Evolutionary conservation across 148 eudicot genomes (phyloP).

Genomic region (Salicornia ramosissima): DNA sequence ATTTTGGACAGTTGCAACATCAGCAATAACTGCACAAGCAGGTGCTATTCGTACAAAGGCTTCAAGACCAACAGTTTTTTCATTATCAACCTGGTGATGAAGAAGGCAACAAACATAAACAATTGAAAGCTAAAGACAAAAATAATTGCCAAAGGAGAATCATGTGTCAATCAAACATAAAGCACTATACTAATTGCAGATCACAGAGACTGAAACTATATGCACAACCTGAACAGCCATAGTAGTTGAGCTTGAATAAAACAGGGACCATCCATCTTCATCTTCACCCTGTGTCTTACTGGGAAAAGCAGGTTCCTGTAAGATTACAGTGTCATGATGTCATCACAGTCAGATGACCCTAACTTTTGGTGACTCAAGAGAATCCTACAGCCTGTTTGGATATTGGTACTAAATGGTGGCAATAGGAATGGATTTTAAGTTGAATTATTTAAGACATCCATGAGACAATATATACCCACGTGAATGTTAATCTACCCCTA

Average conservation of each 20-base stretch:
- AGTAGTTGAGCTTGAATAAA: slow-evolving; percentile 63
- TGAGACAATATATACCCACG: no score
- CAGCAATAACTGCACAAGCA: slow-evolving; percentile 65
- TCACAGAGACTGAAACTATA: background rate
- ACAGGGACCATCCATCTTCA: slow-evolving; percentile 71
- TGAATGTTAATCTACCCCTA: no score
- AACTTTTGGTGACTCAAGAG: background rate
- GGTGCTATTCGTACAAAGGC: slow-evolving; percentile 83
- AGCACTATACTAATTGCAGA: slow-evolving; percentile 9
- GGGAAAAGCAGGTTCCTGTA: slow-evolving; percentile 42
- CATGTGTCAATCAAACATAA: background rate
- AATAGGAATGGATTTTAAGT: no score
- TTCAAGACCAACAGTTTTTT: slow-evolving; percentile 71
- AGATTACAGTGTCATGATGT: slow-evolving; percentile 10
- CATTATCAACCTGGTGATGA: slow-evolving; percentile 51
- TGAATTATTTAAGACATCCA: no score
- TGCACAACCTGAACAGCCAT: slow-evolving; percentile 72
- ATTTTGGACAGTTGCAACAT: slow-evolving; percentile 64
- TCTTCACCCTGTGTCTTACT: slow-evolving; percentile 49
- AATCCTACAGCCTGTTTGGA: no score
- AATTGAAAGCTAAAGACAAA: background rate
- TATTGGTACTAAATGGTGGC: no score
- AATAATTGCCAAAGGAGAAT: background rate
- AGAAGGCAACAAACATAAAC: background rate
- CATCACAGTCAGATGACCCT: background rate